These are phyloP conservation scores for Myochromella boudieri DNA, from an alignment of 768 basidiomycete genomes.

Conservation along the genomic window DNA sequence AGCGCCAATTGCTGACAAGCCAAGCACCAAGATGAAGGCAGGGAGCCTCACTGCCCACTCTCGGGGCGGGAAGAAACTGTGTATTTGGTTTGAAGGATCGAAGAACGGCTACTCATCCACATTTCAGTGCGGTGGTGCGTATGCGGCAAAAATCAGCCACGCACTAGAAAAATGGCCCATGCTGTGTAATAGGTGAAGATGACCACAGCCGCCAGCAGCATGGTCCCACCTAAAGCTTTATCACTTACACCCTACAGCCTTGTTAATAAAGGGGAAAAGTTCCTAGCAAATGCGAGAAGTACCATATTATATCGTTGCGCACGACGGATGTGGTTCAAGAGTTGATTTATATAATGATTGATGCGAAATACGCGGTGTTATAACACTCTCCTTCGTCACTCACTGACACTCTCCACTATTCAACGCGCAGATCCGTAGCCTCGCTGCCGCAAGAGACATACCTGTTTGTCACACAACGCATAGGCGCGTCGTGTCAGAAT, in stretches of 20 bases:
- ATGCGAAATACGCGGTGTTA: too few relatives aligned
- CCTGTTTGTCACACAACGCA: too few relatives aligned
- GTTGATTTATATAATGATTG: neutral
- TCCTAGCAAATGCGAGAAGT: slow-evolving; percentile 4
- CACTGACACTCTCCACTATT: too few relatives aligned
- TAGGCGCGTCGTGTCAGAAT: too few relatives aligned
- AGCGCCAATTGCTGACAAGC: slow-evolving; percentile 74
- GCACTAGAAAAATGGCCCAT: slow-evolving; percentile 87
- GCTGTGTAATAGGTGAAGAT: slow-evolving; percentile 89
- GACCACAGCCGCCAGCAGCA: slow-evolving; percentile 75
- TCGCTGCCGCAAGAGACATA: too few relatives aligned
- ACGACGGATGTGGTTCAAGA: slow-evolving; percentile 2
- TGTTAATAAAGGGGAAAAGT: slow-evolving; percentile 7
- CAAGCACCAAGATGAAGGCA: slow-evolving; percentile 77
- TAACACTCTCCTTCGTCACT: too few relatives aligned
- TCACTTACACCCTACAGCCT: slow-evolving; percentile 72
- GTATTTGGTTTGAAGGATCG: slow-evolving; percentile 68
- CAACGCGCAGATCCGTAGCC: too few relatives aligned
- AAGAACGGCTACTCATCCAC: slow-evolving; percentile 69
- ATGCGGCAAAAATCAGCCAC: slow-evolving; percentile 22
- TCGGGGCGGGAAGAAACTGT: slow-evolving; percentile 77
- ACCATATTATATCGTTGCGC: slow-evolving; percentile 13
- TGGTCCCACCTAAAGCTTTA: slow-evolving; percentile 73
- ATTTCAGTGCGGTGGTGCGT: slow-evolving; percentile 8
- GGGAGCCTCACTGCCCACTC: slow-evolving; percentile 94